A percentile compares a stretch with the other conserved stretches of the same genome.
phyloP scores from a whole-genome alignment of 2,329 filamentous ascomycete genomes.

The Macrophomina tecta region DNA sequence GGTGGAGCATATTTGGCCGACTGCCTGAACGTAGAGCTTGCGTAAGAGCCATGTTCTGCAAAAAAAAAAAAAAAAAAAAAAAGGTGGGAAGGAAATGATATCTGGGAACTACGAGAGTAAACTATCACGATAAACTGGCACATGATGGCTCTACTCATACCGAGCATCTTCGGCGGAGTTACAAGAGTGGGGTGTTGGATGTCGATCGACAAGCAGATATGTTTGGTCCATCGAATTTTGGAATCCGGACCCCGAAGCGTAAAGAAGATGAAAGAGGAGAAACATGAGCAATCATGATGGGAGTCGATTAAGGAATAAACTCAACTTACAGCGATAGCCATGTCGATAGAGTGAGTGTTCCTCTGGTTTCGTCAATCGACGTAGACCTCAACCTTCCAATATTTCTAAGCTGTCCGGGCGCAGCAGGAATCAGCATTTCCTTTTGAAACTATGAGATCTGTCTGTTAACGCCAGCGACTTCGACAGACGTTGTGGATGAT shows the following conservation, averaged over 20 bases:
- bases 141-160: too few relatives aligned
- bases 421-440: neutral
- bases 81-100: neutral
- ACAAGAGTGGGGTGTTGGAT: too few relatives aligned
- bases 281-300: neutral
- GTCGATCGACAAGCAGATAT: too few relatives aligned
- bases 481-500: neutral
- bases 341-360: neutral
- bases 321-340: slow-evolving; percentile 20
- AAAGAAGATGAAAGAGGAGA: neutral
- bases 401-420: neutral
- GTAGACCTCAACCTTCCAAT: neutral
- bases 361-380: too few relatives aligned
- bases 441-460: too few relatives aligned
- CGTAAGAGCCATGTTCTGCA: neutral
- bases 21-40: slow-evolving; percentile 57
- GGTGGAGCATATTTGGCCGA: slow-evolving; percentile 90
- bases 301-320: neutral
- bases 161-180: too few relatives aligned
- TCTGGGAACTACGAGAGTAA: too few relatives aligned
- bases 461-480: neutral
- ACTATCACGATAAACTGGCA: too few relatives aligned
- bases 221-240: too few relatives aligned
- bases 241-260: too few relatives aligned
- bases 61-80: neutral